Evolutionary conservation across 306 rosid species (phyloP), one percentile per base, ranked within the genome.

Genomic region (Ochetophila trinervis): DNA sequence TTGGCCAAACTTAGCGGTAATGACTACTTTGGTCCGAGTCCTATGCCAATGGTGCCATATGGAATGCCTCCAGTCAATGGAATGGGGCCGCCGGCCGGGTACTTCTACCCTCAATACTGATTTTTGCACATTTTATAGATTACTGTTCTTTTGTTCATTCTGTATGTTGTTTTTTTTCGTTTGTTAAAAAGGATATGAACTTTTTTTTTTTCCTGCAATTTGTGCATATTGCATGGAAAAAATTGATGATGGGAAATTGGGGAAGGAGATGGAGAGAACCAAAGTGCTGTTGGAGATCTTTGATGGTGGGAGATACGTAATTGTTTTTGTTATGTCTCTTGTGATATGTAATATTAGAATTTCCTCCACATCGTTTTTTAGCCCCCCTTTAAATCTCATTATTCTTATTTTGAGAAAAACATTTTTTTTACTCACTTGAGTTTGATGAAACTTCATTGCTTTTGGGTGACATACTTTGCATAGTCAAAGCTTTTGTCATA

Each of bases 11-110:
- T 90, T 34, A 71, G 36, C n/a, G 85, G 86, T 15, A 36, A 51
- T 10, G 90, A 93, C 53, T 81, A 83, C 83, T 74, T 85, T 65
- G 84, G 76, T 2, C 85, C 86, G n/a, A 78, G 72, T 48, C 90
- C 91, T 11, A 73, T 78, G 84, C 84, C 79, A 21, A 35, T 57
- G 74, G 60, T 74, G 79, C 91, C 96, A 13, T 89, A 89, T 53
- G 98, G 98, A 55, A 87, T 89, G 88, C 96, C 97, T 44, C 97
- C 96, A 3, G 82, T 77, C 50, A 84, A 79, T 22, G 95, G 98
- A 71, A 87, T 83, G 90, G 95, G 95, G 55, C 70, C 71, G 15
- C 84, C 89, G 1, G 50, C 84, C 47, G 93, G 96, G 82, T 90
- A 93, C 76, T 85, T 89, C 79, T 74, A 89, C 49, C 30, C 88